Evolutionary conservation across 805 yeast species (phyloP), one percentile per base, ranked within the genome.

Genomic region (Ogataea degrootiae): DNA sequence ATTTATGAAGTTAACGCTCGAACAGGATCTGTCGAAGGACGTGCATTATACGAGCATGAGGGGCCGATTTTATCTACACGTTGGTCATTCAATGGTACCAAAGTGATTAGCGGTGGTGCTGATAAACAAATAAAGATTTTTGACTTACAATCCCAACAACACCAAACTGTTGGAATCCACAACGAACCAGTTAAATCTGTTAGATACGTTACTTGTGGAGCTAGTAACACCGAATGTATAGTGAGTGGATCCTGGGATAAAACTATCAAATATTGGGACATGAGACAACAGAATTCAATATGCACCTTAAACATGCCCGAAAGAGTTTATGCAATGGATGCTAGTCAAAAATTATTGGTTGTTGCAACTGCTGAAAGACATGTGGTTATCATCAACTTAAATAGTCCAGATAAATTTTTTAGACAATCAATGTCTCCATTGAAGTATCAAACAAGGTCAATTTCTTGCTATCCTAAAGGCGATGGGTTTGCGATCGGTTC

Each of bases 201-300:
- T 21, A 73, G 96, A 46, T 82, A 77, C 51, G 96, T 88, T 11
- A 84, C 83, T 51, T 85, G 91, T 62, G 96, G 96, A 0, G 89
- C 91, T n/a, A 73, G 83, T 8, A 87, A 86, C 57, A 79, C 89
- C 1, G 89, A 79, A 38, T 87, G 87, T 54, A 80, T 92, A 26
- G 97, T 90, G 3, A 80, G 91, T 39, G 97, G 96, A 7, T 88
- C 97, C 6, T 94, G 97, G 97, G 99, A 94, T 68, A 90, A 89
- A 69, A 89, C 97, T 1, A 69, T 94, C 53, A 83, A 80, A 63
- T 94, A 94, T 68, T 92, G 99, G 99, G 98, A 94, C 68, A 74
- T 87, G 70, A 82, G 97, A 61, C 82, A 83, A 55, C 86, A 84
- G 40, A 83, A 79, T 57, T 94, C 98, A 16, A 77, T 92, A 19